A percentile compares a stretch with the other conserved stretches of the same genome.
phyloP scores from a whole-genome alignment of 192 early-diverging fungal species.

The Obelidium mucronatum region DNA sequence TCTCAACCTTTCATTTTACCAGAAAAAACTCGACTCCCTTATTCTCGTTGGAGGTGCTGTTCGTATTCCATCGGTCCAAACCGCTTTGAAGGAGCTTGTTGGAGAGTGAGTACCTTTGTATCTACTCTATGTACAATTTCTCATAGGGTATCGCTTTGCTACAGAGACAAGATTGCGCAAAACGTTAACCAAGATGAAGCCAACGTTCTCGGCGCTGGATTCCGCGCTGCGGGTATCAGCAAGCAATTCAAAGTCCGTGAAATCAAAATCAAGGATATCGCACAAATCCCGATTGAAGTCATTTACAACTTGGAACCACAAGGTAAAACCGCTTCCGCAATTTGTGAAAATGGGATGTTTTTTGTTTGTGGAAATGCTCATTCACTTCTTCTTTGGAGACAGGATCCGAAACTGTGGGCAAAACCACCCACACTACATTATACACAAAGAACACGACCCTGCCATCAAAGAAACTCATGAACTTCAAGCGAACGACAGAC shows the following conservation, averaged over 20 bases:
- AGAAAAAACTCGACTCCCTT: conserved; percentile 81
- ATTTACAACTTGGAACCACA: conserved; percentile 57
- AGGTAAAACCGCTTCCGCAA: conserved; percentile 32
- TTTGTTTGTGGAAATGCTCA: background rate
- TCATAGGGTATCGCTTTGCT: background rate
- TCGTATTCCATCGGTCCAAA: conserved; percentile 87
- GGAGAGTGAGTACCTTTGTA: conserved; percentile 63
- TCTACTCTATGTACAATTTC: background rate
- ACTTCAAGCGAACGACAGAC: conserved; percentile 77
- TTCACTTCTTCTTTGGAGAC: background rate
- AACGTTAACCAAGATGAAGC: conserved; percentile 98
- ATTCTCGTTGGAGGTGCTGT: conserved; percentile 94
- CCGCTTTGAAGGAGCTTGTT: conserved; percentile 67
- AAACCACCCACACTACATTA: conserved; percentile 58
- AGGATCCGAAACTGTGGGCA: conserved; percentile 8
- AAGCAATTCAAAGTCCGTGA: conserved; percentile 88
- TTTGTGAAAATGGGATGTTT: background rate
- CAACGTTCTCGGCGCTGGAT: conserved; percentile 88
- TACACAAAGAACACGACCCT: conserved; percentile 73
- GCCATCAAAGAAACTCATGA: conserved; percentile 86
- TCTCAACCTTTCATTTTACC: background rate
- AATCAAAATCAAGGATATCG: conserved; percentile 87
- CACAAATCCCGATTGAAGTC: conserved; percentile 70
- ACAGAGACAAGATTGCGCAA: conserved; percentile 83
- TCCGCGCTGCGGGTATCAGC: conserved; percentile 85